A percentile compares a stretch with the other conserved stretches of the same genome.
These are phyloP conservation scores for Andrographis paniculata DNA, from an alignment of 305 asterid genomes.

Conservation along the genomic window DNA sequence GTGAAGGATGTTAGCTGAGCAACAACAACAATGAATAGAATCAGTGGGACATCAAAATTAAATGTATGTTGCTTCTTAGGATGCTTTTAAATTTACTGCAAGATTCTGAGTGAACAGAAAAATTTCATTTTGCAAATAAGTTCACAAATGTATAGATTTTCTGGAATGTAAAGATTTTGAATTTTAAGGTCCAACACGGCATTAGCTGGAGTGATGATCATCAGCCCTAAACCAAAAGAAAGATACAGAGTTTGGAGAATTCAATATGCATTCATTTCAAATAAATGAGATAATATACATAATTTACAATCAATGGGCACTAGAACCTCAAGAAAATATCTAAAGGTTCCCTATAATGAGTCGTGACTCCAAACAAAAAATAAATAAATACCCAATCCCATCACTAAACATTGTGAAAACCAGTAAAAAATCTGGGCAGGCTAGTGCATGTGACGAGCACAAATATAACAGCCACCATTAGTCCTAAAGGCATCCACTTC, in stretches of 20 bases:
- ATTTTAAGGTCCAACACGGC: too few species aligned
- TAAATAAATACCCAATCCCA: not conserved
- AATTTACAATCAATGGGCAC: conserved; percentile 2
- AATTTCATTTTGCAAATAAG: too few species aligned
- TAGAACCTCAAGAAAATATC: not conserved
- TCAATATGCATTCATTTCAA: conserved; percentile 3
- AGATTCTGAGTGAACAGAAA: too few species aligned
- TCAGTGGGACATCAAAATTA: too few species aligned
- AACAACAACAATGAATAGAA: conserved; percentile 1
- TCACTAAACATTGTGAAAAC: conserved; percentile 1
- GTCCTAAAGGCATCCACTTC: conserved; percentile 47
- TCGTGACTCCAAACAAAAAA: not conserved
- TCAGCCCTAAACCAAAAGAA: not conserved
- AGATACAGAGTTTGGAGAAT: not conserved
- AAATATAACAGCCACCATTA: conserved; percentile 28
- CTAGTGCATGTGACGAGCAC: conserved; percentile 33
- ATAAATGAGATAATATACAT: not conserved
- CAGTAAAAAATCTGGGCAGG: conserved; percentile 12
- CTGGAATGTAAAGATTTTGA: too few species aligned
- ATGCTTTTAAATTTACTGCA: too few species aligned
- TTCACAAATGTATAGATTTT: too few species aligned
- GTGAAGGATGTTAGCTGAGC: conserved; percentile 6
- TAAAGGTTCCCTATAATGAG: too few species aligned
- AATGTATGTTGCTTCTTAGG: too few species aligned
- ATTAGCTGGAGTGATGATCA: too few species aligned